These are phyloP conservation scores for Apocynum venetum DNA, from an alignment of 257 asterid genomes.

Conservation along the genomic window DNA sequence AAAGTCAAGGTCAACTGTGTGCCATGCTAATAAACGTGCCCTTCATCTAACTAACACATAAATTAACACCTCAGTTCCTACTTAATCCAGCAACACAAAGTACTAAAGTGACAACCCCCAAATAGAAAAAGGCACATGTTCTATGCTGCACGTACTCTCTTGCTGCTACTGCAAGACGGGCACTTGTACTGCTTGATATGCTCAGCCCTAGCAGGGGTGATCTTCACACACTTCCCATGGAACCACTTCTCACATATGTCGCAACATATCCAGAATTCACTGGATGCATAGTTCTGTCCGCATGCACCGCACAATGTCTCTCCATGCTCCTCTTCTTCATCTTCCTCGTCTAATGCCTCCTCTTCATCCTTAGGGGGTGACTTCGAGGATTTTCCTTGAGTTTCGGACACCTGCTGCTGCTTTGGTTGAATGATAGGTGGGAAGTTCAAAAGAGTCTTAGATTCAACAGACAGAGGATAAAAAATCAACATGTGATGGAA, in stretches of 20 bases:
- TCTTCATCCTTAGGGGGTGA: conserved; percentile 44
- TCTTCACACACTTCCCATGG: conserved; percentile 38
- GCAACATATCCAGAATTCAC: conserved; percentile 83
- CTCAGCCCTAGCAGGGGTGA: conserved; percentile 72
- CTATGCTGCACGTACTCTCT: conserved; percentile 39
- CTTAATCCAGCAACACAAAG: no score
- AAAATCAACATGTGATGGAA: background rate
- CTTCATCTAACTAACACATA: no score
- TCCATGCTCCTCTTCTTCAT: conserved; percentile 58
- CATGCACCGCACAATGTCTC: conserved; percentile 71
- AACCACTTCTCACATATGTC: no score
- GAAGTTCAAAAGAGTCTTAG: background rate
- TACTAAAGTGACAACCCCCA: background rate
- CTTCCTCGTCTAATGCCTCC: conserved; percentile 49
- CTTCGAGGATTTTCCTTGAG: conserved; percentile 35
- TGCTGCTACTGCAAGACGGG: conserved; percentile 78
- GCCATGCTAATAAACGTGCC: no score
- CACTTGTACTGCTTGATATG: conserved; percentile 17
- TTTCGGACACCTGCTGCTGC: conserved; percentile 32
- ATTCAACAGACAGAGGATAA: background rate
- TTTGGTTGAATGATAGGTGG: conserved; percentile 16
- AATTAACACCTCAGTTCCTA: no score
- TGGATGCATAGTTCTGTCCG: conserved; percentile 52
- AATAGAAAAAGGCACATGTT: background rate
- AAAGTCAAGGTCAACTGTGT: no score